phyloP scores from a whole-genome alignment of 2,329 filamentous ascomycete genomes.

The Fusarium proliferatum region DNA sequence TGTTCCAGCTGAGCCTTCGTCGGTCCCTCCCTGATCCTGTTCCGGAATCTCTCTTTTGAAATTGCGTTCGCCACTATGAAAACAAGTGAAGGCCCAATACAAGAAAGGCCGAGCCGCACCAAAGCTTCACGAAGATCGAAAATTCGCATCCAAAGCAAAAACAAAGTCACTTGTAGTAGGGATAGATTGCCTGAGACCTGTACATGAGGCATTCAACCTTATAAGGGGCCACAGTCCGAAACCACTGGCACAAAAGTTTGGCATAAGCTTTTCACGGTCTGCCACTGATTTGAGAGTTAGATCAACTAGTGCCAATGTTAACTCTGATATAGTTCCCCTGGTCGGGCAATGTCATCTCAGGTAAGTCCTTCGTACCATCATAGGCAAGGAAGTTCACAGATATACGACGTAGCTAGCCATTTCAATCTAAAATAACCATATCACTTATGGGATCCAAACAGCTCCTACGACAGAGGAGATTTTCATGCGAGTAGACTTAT shows the following conservation, averaged over 20 bases:
- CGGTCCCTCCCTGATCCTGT: too few species aligned
- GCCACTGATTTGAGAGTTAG: neutral
- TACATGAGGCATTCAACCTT: too few species aligned
- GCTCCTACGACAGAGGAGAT: neutral
- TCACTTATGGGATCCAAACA: neutral
- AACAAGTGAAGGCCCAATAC: fast-evolving
- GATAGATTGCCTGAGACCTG: neutral
- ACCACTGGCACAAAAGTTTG: neutral
- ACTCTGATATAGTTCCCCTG: neutral
- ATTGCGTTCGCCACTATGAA: neutral
- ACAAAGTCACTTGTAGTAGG: too few species aligned
- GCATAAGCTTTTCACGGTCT: neutral
- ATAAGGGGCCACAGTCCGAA: neutral
- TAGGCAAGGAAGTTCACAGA: too few species aligned
- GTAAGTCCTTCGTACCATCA: neutral
- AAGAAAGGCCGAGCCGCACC: neutral
- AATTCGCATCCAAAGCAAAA: too few species aligned
- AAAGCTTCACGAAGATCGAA: neutral
- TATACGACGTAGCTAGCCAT: neutral
- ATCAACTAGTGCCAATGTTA: neutral
- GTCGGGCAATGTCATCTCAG: neutral
- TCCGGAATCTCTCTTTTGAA: too few species aligned
- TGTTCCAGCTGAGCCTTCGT: neutral
- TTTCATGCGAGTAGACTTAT: neutral
- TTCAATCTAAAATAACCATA: fast-evolving